Evolutionary conservation across 2,329 filamentous ascomycete genomes (phyloP).

Genomic region (Aspergillus fischeri): DNA sequence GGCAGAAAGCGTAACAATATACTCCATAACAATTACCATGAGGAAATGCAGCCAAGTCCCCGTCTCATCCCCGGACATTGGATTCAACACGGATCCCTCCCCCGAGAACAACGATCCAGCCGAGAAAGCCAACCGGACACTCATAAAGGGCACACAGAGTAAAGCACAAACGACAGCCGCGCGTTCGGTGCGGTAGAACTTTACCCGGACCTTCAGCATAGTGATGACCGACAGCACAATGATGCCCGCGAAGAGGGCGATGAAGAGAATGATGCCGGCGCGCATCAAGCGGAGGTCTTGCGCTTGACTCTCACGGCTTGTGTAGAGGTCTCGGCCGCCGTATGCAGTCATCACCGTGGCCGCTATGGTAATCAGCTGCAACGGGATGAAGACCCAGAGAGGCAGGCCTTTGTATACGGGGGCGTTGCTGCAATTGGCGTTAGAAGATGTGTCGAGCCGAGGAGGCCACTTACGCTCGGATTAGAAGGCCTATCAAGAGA

Average conservation of each 20-base stretch:
- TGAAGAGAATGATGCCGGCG: conserved; percentile 10
- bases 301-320: conserved; percentile 4
- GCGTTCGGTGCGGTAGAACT: conserved; percentile 11
- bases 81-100: conserved; percentile 8
- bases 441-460: background rate
- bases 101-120: conserved; percentile 12
- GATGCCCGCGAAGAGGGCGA: conserved; percentile 6
- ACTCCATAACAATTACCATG: conserved; percentile 16
- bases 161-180: conserved; percentile 9
- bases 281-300: conserved; percentile 13
- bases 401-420: conserved; percentile 12
- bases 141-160: conserved; percentile 12
- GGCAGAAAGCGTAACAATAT: conserved; percentile 10
- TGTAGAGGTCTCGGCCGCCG: conserved; percentile 13
- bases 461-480: conserved; percentile 10
- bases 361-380: conserved; percentile 10
- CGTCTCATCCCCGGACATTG: conserved; percentile 8
- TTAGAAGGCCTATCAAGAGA: conserved; percentile 10
- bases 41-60: conserved; percentile 14
- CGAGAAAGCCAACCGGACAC: conserved; percentile 11
- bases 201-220: conserved; percentile 9
- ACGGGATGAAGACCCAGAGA: conserved; percentile 11
- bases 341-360: conserved; percentile 15
- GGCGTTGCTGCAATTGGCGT: conserved; percentile 9
- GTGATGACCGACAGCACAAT: conserved; percentile 8